Evolutionary conservation across 2,329 filamentous ascomycete genomes (phyloP).

Genomic region (Sphaerostilbella broomeana): DNA sequence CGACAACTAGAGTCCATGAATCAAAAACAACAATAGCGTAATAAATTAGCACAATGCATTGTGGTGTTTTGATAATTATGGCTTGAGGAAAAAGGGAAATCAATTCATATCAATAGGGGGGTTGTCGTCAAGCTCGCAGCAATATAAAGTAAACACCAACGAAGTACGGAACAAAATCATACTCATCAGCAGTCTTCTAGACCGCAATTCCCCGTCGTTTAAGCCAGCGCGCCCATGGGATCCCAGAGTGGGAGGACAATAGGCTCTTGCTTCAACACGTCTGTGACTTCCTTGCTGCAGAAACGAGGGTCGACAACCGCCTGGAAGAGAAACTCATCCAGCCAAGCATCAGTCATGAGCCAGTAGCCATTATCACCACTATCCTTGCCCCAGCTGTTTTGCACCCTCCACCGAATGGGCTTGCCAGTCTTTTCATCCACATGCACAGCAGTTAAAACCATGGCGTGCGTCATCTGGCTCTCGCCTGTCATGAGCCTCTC

Average conservation of each 20-base stretch:
- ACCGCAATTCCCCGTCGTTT: not conserved
- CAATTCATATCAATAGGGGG: too few species aligned
- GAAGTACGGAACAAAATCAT: too few species aligned
- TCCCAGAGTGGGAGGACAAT: slow-evolving; percentile 72
- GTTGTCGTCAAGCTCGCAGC: too few species aligned
- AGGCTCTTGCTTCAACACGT: slow-evolving; percentile 64
- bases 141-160: too few species aligned
- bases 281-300: slow-evolving; percentile 56
- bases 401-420: slow-evolving; percentile 72
- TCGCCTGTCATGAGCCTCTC: slow-evolving; percentile 68
- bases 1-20: too few species aligned
- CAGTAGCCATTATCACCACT: slow-evolving; percentile 77
- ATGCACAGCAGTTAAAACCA: slow-evolving; percentile 85
- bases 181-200: too few species aligned
- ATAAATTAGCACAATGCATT: too few species aligned
- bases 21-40: too few species aligned
- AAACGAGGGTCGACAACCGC: slow-evolving; percentile 72
- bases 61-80: too few species aligned
- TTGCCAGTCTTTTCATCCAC: slow-evolving; percentile 56
- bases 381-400: slow-evolving; percentile 74
- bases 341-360: slow-evolving; percentile 78
- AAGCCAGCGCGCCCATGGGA: slow-evolving; percentile 70
- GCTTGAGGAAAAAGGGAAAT: too few species aligned
- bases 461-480: slow-evolving; percentile 82
- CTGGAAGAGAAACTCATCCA: slow-evolving; percentile 79